Conservation (phyloP, 805 yeast species). For the Starmerella bombicola region DNA sequence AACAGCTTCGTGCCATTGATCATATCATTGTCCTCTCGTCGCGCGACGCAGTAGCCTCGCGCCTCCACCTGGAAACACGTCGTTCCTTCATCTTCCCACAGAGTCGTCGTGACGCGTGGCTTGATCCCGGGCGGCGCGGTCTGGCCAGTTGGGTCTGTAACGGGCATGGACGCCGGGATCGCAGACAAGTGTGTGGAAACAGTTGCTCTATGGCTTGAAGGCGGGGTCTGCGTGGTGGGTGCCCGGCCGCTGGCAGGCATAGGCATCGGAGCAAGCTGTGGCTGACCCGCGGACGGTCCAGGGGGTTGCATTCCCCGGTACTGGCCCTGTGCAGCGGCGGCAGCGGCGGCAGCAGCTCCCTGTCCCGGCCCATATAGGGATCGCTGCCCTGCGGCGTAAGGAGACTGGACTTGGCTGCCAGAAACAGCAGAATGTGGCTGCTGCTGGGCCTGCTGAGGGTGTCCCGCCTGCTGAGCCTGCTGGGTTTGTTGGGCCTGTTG, state of each 20-base stretch:
- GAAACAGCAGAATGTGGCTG: slow-evolving; percentile 1
- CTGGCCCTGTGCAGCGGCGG: slow-evolving; percentile 2
- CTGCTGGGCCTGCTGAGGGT: slow-evolving; percentile 12
- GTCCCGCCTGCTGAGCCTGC: slow-evolving; percentile 1
- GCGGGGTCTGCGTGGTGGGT: slow-evolving; percentile 4
- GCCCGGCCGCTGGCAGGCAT: slow-evolving; percentile 1
- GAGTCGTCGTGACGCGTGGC: slow-evolving; percentile 65
- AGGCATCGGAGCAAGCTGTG: slow-evolving; percentile 10
- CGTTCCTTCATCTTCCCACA: slow-evolving; percentile 84
- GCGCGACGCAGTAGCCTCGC: slow-evolving; percentile 63
- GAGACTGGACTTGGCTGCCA: slow-evolving; percentile 2
- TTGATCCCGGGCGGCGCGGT: slow-evolving; percentile 33
- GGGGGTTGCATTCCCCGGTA: slow-evolving; percentile 9
- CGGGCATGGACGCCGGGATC: slow-evolving; percentile 22
- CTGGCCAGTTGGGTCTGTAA: slow-evolving; percentile 32
- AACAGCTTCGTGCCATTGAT: slow-evolving; percentile 73
- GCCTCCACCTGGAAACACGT: slow-evolving; percentile 78
- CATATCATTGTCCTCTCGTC: slow-evolving; percentile 77
- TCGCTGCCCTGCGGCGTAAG: slow-evolving; percentile 11
- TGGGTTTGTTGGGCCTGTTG: slow-evolving; percentile 11
- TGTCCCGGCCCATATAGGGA: slow-evolving; percentile 7
- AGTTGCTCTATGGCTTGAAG: slow-evolving; percentile 15
- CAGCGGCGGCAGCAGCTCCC: neutral
- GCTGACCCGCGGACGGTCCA: slow-evolving; percentile 8
- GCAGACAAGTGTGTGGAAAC: slow-evolving; percentile 19